Conservation (phyloP, 2,329 filamentous ascomycete genomes). For the Fusarium annulatum region DNA sequence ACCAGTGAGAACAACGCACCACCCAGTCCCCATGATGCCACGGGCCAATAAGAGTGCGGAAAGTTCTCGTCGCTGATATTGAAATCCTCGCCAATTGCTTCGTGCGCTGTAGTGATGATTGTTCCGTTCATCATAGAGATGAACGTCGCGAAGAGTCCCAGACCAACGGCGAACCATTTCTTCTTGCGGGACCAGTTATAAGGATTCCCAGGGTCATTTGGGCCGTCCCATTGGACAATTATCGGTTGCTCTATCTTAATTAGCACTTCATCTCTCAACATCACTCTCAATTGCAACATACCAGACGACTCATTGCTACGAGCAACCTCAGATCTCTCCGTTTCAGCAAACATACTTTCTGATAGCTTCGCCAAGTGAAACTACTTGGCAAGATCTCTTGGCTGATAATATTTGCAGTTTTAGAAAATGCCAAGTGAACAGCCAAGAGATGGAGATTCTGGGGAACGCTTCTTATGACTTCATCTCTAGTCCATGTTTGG, state of each 20-base stretch:
- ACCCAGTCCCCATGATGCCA: conserved; percentile 20
- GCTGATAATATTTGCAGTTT: not conserved
- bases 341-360: not conserved
- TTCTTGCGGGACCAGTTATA: conserved; percentile 29
- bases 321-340: not conserved
- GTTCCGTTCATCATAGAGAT: conserved; percentile 33
- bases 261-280: not conserved
- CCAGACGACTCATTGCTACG: not conserved
- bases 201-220: conserved; percentile 13
- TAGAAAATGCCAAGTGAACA: conserved; percentile 15
- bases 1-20: conserved; percentile 22
- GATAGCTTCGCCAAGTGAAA: too few relatives aligned
- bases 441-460: conserved; percentile 7
- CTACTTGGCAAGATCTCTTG: conserved; percentile 2
- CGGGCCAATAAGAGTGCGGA: conserved; percentile 30
- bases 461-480: conserved; percentile 5
- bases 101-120: conserved; percentile 27
- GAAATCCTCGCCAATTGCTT: conserved; percentile 18
- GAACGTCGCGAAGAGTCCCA: conserved; percentile 24
- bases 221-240: conserved; percentile 15
- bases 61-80: conserved; percentile 18
- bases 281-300: not conserved
- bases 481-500: not conserved
- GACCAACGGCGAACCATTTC: conserved; percentile 20
- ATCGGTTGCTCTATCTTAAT: conserved; percentile 1